Evolutionary conservation across 2,329 filamentous ascomycete genomes (phyloP).

Genomic region (Microsporum ferrugineum): DNA sequence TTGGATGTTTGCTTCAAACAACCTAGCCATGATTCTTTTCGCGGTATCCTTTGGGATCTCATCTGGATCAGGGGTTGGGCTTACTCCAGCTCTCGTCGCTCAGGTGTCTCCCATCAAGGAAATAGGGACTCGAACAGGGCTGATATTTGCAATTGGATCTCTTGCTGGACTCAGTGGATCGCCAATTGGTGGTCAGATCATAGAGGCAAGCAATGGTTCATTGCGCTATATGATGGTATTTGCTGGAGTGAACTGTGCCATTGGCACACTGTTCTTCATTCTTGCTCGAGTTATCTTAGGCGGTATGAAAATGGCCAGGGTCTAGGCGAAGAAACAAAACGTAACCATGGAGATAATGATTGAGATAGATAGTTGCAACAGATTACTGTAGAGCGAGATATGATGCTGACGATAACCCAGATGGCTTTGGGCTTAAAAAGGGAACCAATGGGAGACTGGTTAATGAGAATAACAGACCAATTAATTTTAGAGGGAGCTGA

Average conservation of each 20-base stretch:
- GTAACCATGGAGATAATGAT: background rate
- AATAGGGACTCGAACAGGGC: background rate
- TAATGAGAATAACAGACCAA: no score
- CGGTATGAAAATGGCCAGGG: background rate
- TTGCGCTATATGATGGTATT: constrained; percentile 1
- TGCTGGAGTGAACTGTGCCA: background rate
- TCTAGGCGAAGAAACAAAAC: background rate
- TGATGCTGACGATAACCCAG: background rate
- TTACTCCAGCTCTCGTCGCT: background rate
- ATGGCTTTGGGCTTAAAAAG: background rate
- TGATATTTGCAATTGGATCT: background rate
- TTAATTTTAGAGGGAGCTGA: no score
- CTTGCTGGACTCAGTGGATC: background rate
- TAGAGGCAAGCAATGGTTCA: background rate
- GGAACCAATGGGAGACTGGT: background rate
- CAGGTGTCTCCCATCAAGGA: constrained; percentile 1
- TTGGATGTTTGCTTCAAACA: background rate
- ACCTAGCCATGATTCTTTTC: background rate
- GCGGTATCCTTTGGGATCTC: background rate
- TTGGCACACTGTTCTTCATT: background rate
- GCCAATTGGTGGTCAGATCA: background rate
- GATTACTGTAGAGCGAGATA: no score
- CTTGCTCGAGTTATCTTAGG: background rate
- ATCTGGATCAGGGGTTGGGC: background rate
- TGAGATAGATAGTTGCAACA: background rate